Conservation (phyloP, 1,284 basidiomycete genomes). For the Cerrena zonata region DNA sequence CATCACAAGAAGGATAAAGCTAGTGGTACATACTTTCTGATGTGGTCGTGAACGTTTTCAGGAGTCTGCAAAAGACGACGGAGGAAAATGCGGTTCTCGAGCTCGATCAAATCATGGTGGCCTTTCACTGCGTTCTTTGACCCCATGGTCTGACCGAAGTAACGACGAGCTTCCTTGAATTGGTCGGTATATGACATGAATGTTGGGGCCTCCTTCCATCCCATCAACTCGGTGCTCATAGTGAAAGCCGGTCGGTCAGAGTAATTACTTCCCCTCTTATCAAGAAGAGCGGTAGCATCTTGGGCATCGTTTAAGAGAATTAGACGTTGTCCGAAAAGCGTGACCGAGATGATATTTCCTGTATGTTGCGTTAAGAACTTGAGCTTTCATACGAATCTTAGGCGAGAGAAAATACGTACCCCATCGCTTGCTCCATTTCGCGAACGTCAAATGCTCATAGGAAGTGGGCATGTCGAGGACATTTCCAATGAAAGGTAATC, state of each 20-base stretch:
- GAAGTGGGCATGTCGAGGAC: constrained; percentile 28
- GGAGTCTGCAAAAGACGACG: constrained; percentile 14
- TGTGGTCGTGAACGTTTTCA: constrained; percentile 11
- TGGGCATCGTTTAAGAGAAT: constrained; percentile 29
- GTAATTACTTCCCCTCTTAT: constrained; percentile 30
- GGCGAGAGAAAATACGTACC: too few species aligned
- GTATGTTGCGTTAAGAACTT: too few species aligned
- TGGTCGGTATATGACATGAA: constrained; percentile 29
- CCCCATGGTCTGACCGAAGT: constrained; percentile 3
- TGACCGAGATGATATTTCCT: constrained; percentile 24
- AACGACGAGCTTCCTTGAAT: constrained; percentile 31
- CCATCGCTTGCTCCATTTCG: constrained; percentile 21
- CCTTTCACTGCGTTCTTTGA: constrained; percentile 6
- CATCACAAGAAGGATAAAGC: not conserved
- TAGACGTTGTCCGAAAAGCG: constrained; percentile 26
- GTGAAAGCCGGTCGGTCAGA: constrained; percentile 30
- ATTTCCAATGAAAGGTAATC: constrained; percentile 28
- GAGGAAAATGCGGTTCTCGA: constrained; percentile 31
- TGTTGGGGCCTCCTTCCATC: constrained; percentile 29
- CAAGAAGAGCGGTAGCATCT: constrained; percentile 30
- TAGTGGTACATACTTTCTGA: constrained; percentile 9
- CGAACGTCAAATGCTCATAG: too few species aligned
- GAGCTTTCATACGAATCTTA: not conserved
- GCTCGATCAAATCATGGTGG: constrained; percentile 48
- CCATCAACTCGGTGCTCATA: constrained; percentile 30